Conservation (phyloP, 768 basidiomycete species). For the Pisolithus marmoratus region DNA sequence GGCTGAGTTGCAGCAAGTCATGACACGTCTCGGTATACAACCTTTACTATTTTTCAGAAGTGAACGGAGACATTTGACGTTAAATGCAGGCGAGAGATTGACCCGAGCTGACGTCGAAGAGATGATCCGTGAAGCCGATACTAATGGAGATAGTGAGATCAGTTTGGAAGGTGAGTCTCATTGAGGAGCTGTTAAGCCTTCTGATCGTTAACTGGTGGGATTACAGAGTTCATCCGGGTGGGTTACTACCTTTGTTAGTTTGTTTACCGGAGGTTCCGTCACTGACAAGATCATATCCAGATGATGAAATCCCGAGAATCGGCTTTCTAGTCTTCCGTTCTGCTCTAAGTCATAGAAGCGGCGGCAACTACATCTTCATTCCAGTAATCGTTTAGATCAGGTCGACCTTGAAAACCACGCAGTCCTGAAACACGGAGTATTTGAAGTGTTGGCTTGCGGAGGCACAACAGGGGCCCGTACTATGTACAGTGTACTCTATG, state of each 20-base stretch:
- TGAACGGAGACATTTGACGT: slow-evolving; percentile 4
- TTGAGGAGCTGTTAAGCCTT: background rate
- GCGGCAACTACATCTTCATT: too few relatives aligned
- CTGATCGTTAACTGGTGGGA: background rate
- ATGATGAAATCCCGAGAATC: background rate
- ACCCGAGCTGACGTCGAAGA: slow-evolving; percentile 85
- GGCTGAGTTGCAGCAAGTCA: slow-evolving; percentile 83
- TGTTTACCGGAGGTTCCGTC: background rate
- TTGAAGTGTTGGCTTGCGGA: too few relatives aligned
- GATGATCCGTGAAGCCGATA: slow-evolving; percentile 96
- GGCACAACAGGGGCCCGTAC: too few relatives aligned
- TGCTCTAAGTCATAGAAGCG: too few relatives aligned
- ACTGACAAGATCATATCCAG: background rate
- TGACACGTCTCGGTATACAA: slow-evolving; percentile 79
- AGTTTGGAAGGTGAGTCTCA: slow-evolving; percentile 65
- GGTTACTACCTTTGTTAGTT: background rate
- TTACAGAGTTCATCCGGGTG: background rate
- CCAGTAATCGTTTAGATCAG: too few relatives aligned
- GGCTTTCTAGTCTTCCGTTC: background rate
- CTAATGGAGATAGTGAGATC: slow-evolving; percentile 92
- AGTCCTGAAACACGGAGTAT: too few relatives aligned
- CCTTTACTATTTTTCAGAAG: background rate
- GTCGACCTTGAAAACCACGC: slow-evolving; percentile 27
- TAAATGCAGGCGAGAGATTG: slow-evolving; percentile 68
- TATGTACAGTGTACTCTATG: too few relatives aligned